Base-by-base conservation (phyloP, 805 yeast species). In the Blastobotrys chiropterorum region DNA sequence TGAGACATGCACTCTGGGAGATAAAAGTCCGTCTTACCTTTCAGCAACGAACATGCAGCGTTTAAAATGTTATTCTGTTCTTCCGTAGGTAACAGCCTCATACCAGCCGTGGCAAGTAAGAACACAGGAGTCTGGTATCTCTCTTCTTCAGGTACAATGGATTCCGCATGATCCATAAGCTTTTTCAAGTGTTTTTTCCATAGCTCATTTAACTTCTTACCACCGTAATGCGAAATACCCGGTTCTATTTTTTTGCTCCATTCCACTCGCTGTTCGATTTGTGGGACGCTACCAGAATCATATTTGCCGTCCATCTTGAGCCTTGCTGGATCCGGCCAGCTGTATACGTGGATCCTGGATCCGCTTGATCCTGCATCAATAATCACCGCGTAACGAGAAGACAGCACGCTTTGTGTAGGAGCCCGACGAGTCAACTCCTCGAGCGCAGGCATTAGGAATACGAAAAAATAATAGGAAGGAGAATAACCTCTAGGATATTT, bases 311-410 rank as follows among this genome's bases (percentile, higher is more conserved):
- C 19, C 11, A 17, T 38, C 16, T 43, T 42, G 38, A 47, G 17
- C 15, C 38, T 46, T 1, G 59, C 56, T 1, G 82, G 73, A 59
- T 82, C 82, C 13, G 77, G 76, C 97, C 97, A 92, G 54, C 77
- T 74, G 65, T 87, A 92, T 8, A 92, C 79, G 66, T 88, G 90
- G 14, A 86, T 76, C 49, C 99, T 73, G 2, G 97, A 89, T 1
- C 99, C 99, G 0, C 96, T 86, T 1, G 97, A 90, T 0, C 99
- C 99, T 0, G 97, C 89, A 67, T 92, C 99, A 2, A 92, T 78
- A 14, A 92, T 95, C 30, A 94, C 83, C 22, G 96, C 97, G 72
- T 87, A 90, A 43, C 59, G 62, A 8, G 20, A 5, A 21, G 48
- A 31, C 2, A 41, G 11, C n/a, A 15, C 44, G 26, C 20, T 41